Conservation (phyloP, 129 eudicot species). For the Artemisia tridentata region DNA sequence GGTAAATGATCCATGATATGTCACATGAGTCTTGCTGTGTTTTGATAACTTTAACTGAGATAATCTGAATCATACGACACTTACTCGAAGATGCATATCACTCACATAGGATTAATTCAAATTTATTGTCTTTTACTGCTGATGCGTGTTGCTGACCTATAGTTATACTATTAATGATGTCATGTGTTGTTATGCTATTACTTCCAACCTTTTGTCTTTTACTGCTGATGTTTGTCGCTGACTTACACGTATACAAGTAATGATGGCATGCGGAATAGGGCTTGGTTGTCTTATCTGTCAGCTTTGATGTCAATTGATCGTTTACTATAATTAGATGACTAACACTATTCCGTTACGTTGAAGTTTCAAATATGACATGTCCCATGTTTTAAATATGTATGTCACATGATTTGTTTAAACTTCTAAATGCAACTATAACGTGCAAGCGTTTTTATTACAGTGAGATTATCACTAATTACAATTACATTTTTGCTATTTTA, state of each 20-base stretch:
- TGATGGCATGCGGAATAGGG: slow-evolving; percentile 6
- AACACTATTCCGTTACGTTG: not conserved
- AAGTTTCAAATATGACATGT: too few species aligned
- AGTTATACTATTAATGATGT: not conserved
- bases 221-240: slow-evolving; percentile 2
- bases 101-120: slow-evolving; percentile 6
- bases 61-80: slow-evolving; percentile 17
- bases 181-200: not conserved
- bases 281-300: slow-evolving; percentile 7
- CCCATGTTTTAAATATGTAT: too few species aligned
- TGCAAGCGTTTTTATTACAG: not conserved
- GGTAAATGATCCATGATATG: too few species aligned
- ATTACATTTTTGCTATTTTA: slow-evolving; percentile 34
- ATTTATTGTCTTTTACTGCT: not conserved
- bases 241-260: not conserved
- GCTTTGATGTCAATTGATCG: slow-evolving; percentile 1
- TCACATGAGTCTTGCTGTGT: not conserved
- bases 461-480: slow-evolving; percentile 4
- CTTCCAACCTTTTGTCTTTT: not conserved
- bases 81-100: slow-evolving; percentile 19
- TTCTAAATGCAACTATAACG: slow-evolving; percentile 4
- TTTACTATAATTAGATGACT: slow-evolving; percentile 4
- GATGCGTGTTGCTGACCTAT: slow-evolving; percentile 15
- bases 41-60: not conserved
- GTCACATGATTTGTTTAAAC: slow-evolving; percentile 14